Evolutionary conservation across 2,329 filamentous ascomycete genomes (phyloP).

Genomic region (Didymella lethalis): DNA sequence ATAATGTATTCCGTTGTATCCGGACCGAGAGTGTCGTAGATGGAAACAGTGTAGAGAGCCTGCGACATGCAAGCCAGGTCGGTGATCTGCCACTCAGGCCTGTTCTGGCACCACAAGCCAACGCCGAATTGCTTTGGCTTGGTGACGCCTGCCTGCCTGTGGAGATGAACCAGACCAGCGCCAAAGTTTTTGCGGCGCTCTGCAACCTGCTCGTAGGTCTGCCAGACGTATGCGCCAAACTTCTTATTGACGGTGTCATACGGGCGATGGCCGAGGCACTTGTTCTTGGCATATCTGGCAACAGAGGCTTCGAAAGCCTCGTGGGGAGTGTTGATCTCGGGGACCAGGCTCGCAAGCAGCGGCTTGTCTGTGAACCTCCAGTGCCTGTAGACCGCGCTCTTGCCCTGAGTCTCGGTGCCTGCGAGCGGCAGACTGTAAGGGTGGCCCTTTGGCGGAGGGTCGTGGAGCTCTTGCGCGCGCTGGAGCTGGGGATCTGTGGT

Average conservation of each 20-base stretch:
- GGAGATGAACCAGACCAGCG: constrained; percentile 82
- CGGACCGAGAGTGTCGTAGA: constrained; percentile 94
- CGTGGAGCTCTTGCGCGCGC: constrained; percentile 59
- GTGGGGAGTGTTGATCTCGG: constrained; percentile 73
- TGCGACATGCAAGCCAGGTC: constrained; percentile 88
- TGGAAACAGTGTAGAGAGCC: constrained; percentile 85
- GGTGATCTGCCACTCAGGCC: constrained; percentile 87
- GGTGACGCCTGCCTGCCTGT: constrained; percentile 73
- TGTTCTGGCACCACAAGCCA: constrained; percentile 86
- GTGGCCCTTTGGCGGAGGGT: constrained; percentile 73
- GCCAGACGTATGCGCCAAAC: constrained; percentile 81
- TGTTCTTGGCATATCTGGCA: constrained; percentile 69
- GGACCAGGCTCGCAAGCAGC: constrained; percentile 59
- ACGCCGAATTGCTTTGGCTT: constrained; percentile 70
- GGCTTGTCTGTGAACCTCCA: constrained; percentile 78
- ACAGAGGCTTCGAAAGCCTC: constrained; percentile 77
- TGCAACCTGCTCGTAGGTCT: constrained; percentile 81
- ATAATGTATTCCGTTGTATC: constrained; percentile 95
- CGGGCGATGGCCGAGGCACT: constrained; percentile 80
- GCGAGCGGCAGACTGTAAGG: constrained; percentile 82
- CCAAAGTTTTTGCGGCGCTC: constrained; percentile 84
- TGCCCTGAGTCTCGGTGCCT: constrained; percentile 74
- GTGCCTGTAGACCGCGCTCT: constrained; percentile 81
- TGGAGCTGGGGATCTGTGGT: constrained; percentile 39
- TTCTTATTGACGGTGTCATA: constrained; percentile 78